Evolutionary conservation across 2,329 filamentous ascomycete species (phyloP), one percentile per base, ranked within the genome.

Genomic region (Fusarium veterinarium): DNA sequence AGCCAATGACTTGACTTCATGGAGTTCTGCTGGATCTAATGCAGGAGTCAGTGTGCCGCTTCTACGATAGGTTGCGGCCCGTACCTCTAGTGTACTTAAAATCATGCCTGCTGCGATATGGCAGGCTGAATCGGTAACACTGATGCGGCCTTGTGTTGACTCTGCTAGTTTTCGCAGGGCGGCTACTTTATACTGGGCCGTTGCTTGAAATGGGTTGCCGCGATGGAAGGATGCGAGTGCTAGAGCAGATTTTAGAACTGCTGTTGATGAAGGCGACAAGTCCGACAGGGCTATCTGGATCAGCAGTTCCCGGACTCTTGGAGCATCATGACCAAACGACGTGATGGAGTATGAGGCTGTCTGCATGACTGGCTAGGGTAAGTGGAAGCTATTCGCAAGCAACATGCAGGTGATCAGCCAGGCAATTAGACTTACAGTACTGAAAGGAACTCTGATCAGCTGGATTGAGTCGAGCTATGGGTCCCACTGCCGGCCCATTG

Each of bases 101-200:
- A 76, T 44, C 23, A 77, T 76, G 0, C 75, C 73, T 6, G 75
- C 63, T 14, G 69, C 75, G 5, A 77, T 62, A 25, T 77, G 75
- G 6, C 73, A 75, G 2, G 65, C 52, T 1, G 62, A 73, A 8
- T 68, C 60, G 8, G 35, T 20, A 0, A 45, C 19, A 5, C 48
- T 38, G 5, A 65, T 62, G 2, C 9, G 25, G 0, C 53, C 60
- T 8, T 49, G 37, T 3, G 62, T 64, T 0, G 75, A 69, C 8
- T 42, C 42, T 3, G 64, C 52, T 2, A 77, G 46, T 2, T 64
- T 59, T 3, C 58, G 38, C 1, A 77, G 41, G 10, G 75, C 75
- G n/a, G 63, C 41, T 5, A 67, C n/a, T 14, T 73, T 76, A 9
- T 60, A 58, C 0, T 35, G 48, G 8, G 56, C 25, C 3, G 65